These are phyloP conservation scores for Peltaster fructicola DNA, from an alignment of 2,329 filamentous ascomycete species.

Conservation along the genomic window DNA sequence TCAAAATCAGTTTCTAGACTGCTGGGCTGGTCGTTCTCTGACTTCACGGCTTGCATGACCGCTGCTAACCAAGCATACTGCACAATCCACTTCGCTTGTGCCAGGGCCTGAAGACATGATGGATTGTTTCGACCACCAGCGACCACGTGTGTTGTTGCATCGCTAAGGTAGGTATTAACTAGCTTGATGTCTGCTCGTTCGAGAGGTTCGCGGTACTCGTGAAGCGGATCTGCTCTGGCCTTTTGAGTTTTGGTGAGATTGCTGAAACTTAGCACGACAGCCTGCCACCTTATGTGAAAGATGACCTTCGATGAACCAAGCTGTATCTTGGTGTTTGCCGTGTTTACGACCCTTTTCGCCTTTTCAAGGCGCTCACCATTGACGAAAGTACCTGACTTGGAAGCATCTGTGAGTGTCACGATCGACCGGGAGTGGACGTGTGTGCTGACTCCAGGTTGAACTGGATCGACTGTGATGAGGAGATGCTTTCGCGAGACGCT, in stretches of 20 bases:
- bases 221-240: constrained; percentile 36
- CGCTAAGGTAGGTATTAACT: constrained; percentile 50
- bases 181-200: constrained; percentile 85
- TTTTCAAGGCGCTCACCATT: constrained; percentile 52
- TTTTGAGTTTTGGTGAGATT: constrained; percentile 43
- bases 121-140: constrained; percentile 79
- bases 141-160: constrained; percentile 69
- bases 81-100: constrained; percentile 66
- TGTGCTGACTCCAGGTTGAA: constrained; percentile 44
- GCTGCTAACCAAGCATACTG: constrained; percentile 55
- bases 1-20: constrained; percentile 65
- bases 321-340: constrained; percentile 40
- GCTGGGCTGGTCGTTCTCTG: constrained; percentile 11
- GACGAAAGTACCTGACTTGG: constrained; percentile 66
- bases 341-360: constrained; percentile 39
- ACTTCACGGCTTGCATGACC: constrained; percentile 42
- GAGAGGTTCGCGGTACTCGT: constrained; percentile 44
- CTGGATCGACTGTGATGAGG: constrained; percentile 51
- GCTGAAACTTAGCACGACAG: constrained; percentile 66
- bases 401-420: constrained; percentile 62
- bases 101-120: constrained; percentile 69
- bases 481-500: constrained; percentile 82
- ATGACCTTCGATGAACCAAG: constrained; percentile 35
- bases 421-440: constrained; percentile 44
- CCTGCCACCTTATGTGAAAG: constrained; percentile 44